These are phyloP conservation scores for Potentilla sterilis DNA, from an alignment of 306 rosid genomes.

Conservation along the genomic window DNA sequence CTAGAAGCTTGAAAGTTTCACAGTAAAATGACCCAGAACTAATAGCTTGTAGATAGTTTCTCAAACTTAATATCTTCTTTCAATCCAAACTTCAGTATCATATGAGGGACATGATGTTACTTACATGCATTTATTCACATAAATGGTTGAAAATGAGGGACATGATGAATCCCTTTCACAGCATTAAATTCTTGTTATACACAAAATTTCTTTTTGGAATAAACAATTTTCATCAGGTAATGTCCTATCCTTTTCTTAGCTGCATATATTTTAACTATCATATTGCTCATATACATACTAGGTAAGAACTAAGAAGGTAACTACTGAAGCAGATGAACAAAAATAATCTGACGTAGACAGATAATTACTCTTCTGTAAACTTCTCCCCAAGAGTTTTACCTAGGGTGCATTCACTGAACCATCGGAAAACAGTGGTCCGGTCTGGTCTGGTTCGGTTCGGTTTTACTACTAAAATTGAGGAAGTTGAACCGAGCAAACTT, in stretches of 20 bases:
- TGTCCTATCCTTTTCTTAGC: background rate
- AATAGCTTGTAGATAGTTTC: background rate
- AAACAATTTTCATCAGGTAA: background rate
- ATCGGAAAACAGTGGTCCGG: background rate
- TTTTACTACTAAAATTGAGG: background rate
- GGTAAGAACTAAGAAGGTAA: background rate
- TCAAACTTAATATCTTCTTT: background rate
- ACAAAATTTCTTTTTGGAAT: background rate
- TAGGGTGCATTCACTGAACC: background rate
- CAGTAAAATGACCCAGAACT: background rate
- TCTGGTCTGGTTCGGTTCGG: background rate
- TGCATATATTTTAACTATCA: background rate
- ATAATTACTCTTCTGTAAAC: background rate
- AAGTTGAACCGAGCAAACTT: background rate
- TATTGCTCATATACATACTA: background rate
- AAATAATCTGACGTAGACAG: background rate
- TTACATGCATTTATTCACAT: background rate
- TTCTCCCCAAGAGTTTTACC: background rate
- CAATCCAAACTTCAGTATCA: background rate
- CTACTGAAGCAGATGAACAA: background rate
- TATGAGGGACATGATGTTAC: background rate
- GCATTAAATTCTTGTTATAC: background rate
- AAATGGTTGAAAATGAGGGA: background rate
- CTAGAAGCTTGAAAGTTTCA: background rate
- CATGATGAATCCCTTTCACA: background rate